phyloP scores from a whole-genome alignment of 2,329 filamentous ascomycete genomes.

The Metarhizium robertsii region DNA sequence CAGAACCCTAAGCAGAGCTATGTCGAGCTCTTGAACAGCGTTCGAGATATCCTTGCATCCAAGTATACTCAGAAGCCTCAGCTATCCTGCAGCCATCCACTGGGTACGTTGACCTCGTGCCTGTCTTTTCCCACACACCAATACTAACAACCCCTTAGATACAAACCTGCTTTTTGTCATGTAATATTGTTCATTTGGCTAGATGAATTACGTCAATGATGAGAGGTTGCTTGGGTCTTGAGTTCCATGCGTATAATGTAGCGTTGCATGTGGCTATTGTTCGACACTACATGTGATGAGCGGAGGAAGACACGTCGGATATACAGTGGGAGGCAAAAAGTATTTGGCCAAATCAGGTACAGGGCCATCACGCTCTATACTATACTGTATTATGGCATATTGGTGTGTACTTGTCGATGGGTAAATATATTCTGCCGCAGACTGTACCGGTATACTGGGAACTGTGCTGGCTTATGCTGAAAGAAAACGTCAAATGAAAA shows the following conservation, averaged over 20 bases:
- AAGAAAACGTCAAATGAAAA: not conserved
- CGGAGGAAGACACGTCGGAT: not conserved
- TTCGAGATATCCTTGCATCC: conserved; percentile 75
- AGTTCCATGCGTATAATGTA: not conserved
- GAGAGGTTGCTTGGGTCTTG: not conserved
- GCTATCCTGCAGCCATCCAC: conserved; percentile 87
- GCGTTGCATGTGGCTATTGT: not conserved
- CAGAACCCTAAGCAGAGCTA: conserved; percentile 95
- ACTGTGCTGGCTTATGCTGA: not conserved
- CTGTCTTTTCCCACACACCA: not conserved
- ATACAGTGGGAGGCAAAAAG: too few species aligned
- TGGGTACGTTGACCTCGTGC: conserved; percentile 54
- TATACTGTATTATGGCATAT: too few species aligned
- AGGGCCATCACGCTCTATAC: too few species aligned
- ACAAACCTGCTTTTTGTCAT: not conserved
- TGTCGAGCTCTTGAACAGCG: conserved; percentile 88
- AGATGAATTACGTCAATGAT: not conserved
- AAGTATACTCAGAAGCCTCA: conserved; percentile 96
- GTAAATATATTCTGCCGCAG: too few species aligned
- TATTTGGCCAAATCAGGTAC: too few species aligned
- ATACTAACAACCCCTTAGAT: conserved; percentile 8
- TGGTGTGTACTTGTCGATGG: too few species aligned
- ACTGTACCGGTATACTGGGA: not conserved
- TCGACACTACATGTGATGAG: not conserved
- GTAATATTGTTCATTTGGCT: not conserved